These are phyloP conservation scores for Capronia americana DNA, from an alignment of 2,329 filamentous ascomycete species.

Conservation along the genomic window DNA sequence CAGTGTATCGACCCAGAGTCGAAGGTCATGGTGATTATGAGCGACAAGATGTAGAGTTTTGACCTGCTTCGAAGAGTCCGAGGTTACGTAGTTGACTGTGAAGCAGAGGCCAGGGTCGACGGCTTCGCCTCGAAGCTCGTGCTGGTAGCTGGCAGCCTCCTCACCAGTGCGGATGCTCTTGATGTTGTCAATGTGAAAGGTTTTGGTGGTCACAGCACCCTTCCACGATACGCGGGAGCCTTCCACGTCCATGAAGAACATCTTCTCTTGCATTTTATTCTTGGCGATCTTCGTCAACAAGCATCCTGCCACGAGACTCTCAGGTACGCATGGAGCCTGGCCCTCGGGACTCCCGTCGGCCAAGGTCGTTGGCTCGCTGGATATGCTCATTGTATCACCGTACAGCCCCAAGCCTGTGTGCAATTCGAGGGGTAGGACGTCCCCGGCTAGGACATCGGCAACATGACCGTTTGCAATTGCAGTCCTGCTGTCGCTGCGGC, in stretches of 20 bases:
- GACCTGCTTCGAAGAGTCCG: constrained; percentile 73
- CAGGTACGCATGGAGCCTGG: constrained; percentile 73
- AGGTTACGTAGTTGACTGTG: constrained; percentile 83
- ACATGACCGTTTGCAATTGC: constrained; percentile 53
- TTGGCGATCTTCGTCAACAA: constrained; percentile 82
- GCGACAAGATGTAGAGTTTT: constrained; percentile 91
- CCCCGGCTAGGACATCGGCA: constrained; percentile 30
- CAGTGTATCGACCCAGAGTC: constrained; percentile 82
- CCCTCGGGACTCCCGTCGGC: constrained; percentile 47
- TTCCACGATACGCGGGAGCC: constrained; percentile 90
- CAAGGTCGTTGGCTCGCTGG: constrained; percentile 47
- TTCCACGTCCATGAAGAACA: constrained; percentile 79
- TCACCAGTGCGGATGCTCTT: constrained; percentile 83
- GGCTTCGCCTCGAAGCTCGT: constrained; percentile 76
- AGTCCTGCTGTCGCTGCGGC: constrained; percentile 87
- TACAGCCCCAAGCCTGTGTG: constrained; percentile 43
- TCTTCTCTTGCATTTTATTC: constrained; percentile 75
- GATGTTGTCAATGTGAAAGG: constrained; percentile 93
- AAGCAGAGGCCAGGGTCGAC: constrained; percentile 78
- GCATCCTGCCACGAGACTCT: constrained; percentile 78
- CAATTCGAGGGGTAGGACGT: constrained; percentile 27
- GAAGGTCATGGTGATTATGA: constrained; percentile 72
- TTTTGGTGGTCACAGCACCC: constrained; percentile 75
- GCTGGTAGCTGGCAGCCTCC: constrained; percentile 86
- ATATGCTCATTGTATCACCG: constrained; percentile 47